Conservation (phyloP, 768 basidiomycete genomes). For the Tylopilus plumbeoviolaceoides region DNA sequence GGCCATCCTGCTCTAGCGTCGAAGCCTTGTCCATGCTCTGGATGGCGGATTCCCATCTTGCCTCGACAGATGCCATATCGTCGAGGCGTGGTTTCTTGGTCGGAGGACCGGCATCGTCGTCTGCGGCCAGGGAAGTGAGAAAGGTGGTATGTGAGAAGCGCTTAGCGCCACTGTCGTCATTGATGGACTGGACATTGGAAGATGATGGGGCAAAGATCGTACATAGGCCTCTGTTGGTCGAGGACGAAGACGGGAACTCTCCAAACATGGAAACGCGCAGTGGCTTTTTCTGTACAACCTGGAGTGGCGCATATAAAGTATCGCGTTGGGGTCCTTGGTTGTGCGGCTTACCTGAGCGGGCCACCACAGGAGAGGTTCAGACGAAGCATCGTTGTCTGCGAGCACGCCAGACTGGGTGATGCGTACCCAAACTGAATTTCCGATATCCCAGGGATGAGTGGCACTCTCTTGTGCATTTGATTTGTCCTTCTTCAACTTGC, state of each 20-base stretch:
- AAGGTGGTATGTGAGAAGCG: constrained; percentile 45
- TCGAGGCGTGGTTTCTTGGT: constrained; percentile 43
- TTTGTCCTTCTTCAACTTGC: constrained; percentile 19
- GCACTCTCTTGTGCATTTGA: not conserved
- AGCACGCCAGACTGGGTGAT: constrained; percentile 39
- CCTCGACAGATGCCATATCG: constrained; percentile 24
- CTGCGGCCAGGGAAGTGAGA: constrained; percentile 6
- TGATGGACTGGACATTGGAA: constrained; percentile 40
- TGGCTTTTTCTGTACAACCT: constrained; percentile 27
- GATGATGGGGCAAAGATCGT: constrained; percentile 32
- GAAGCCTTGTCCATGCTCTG: constrained; percentile 41
- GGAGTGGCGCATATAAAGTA: constrained; percentile 5
- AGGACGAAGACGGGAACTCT: constrained; percentile 26
- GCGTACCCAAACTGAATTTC: constrained; percentile 50
- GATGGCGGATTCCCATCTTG: constrained; percentile 47
- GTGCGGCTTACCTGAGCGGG: constrained; percentile 54
- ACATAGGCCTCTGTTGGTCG: constrained; percentile 20
- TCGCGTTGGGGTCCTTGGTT: not conserved
- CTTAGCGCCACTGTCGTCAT: constrained; percentile 29
- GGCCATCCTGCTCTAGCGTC: constrained; percentile 43
- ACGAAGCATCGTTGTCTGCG: constrained; percentile 26
- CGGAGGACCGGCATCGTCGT: constrained; percentile 31
- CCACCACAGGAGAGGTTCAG: constrained; percentile 54
- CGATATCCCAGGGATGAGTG: constrained; percentile 26
- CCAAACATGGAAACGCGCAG: constrained; percentile 31